phyloP scores from a whole-genome alignment of 1,284 basidiomycete species.

The Leccinum angustisporum region DNA sequence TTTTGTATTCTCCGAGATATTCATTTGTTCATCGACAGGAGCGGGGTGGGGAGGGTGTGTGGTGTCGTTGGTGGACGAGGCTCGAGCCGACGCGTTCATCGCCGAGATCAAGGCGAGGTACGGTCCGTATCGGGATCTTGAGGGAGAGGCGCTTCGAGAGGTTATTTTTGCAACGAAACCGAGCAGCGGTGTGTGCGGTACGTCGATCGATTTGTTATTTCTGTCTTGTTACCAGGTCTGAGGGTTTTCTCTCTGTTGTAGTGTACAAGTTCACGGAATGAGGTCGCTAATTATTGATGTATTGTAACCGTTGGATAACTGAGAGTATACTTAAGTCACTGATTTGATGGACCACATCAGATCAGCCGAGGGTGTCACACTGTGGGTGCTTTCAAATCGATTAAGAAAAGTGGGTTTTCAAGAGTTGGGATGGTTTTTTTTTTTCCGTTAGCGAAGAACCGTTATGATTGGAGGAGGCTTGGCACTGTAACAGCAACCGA shows the following conservation, averaged over 20 bases:
- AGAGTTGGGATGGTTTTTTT: too few relatives aligned
- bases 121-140: conserved; percentile 58
- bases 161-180: conserved; percentile 86
- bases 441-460: too few relatives aligned
- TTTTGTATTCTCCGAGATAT: not conserved
- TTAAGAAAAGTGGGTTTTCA: too few relatives aligned
- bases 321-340: not conserved
- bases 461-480: too few relatives aligned
- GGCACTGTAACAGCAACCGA: too few relatives aligned
- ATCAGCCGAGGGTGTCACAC: not conserved
- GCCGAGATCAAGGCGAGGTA: conserved; percentile 59
- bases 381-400: too few relatives aligned
- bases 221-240: not conserved
- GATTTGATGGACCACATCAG: not conserved
- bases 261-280: conserved; percentile 31
- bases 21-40: conserved; percentile 39
- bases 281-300: not conserved
- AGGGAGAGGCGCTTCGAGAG: conserved; percentile 60
- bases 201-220: conserved; percentile 30
- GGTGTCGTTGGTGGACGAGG: conserved; percentile 76
- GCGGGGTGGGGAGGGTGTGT: conserved; percentile 93
- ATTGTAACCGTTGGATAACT: not conserved
- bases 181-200: conserved; percentile 80
- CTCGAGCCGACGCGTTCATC: conserved; percentile 70
- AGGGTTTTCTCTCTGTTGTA: not conserved